Conservation (phyloP, 805 yeast genomes). For the Saccharomycopsis fodiens region DNA sequence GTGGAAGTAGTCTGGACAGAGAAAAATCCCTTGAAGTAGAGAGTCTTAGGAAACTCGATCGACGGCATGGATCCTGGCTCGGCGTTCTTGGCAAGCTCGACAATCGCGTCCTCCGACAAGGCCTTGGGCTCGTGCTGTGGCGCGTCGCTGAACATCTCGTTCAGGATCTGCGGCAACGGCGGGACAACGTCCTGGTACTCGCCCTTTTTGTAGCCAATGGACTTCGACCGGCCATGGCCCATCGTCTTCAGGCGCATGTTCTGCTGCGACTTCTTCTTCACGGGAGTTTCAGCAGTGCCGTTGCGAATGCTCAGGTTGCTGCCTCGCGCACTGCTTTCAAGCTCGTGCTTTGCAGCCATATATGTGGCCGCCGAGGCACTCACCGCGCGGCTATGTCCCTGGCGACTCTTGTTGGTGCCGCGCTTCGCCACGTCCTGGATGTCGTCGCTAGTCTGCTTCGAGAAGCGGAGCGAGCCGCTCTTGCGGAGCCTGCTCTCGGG, state of each 20-base stretch:
- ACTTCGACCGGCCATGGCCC: conserved; percentile 68
- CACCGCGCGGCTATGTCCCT: conserved; percentile 19
- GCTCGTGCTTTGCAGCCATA: conserved; percentile 22
- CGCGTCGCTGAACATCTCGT: conserved; percentile 46
- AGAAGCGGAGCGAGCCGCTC: conserved; percentile 16
- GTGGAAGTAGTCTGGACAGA: conserved; percentile 93
- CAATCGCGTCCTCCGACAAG: conserved; percentile 40
- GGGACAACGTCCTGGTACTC: conserved; percentile 22
- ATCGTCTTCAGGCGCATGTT: conserved; percentile 84
- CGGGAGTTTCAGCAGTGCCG: conserved; percentile 5
- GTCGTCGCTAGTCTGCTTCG: conserved; percentile 1
- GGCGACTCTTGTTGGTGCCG: conserved; percentile 12
- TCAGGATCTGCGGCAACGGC: conserved; percentile 27
- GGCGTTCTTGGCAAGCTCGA: conserved; percentile 46
- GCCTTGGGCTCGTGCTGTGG: conserved; percentile 23
- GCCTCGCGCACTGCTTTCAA: conserved; percentile 12
- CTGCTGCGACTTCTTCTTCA: conserved; percentile 32
- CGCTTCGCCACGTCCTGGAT: conserved; percentile 8
- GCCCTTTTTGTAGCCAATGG: conserved; percentile 28
- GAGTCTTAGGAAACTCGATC: conserved; percentile 84
- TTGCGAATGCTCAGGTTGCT: neutral
- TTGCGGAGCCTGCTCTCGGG: conserved; percentile 5
- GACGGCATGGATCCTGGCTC: conserved; percentile 84
- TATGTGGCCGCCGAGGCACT: conserved; percentile 21
- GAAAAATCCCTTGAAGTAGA: conserved; percentile 87